Evolutionary conservation across 208 protist species (phyloP).

Genomic region (Crithidia fasciculata): DNA sequence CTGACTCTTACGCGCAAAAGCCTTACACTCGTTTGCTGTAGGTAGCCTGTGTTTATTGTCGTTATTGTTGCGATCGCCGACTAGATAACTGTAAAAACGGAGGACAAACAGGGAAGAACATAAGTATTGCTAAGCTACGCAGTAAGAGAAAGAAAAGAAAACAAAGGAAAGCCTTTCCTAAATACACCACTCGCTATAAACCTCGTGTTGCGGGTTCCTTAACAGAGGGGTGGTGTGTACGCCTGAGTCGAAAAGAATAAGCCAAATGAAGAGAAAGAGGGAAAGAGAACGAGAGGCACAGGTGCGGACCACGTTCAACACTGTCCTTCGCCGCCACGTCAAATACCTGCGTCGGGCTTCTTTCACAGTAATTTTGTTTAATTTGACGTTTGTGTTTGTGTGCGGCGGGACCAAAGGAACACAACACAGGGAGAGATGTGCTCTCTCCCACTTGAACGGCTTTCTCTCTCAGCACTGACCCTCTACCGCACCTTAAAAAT

Average conservation of each 20-base stretch:
- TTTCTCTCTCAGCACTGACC: background rate
- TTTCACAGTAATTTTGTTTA: too few species aligned
- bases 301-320: too few species aligned
- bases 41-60: background rate
- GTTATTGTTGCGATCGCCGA: background rate
- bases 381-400: too few species aligned
- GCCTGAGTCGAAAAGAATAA: background rate
- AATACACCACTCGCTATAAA: background rate
- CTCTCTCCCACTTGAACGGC: too few species aligned
- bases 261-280: background rate
- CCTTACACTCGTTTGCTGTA: too few species aligned
- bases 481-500: conserved; percentile 45
- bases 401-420: too few species aligned
- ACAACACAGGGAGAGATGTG: too few species aligned
- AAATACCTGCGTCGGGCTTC: too few species aligned
- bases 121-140: conserved; percentile 20
- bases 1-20: too few species aligned
- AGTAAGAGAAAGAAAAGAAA: conserved; percentile 17
- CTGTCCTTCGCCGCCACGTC: too few species aligned
- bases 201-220: too few species aligned
- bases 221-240: background rate
- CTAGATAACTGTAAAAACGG: background rate
- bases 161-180: conserved; percentile 6
- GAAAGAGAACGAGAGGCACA: background rate
- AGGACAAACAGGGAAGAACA: background rate